phyloP scores from a whole-genome alignment of 2,329 filamentous ascomycete species.

The Didymella sp. region DNA sequence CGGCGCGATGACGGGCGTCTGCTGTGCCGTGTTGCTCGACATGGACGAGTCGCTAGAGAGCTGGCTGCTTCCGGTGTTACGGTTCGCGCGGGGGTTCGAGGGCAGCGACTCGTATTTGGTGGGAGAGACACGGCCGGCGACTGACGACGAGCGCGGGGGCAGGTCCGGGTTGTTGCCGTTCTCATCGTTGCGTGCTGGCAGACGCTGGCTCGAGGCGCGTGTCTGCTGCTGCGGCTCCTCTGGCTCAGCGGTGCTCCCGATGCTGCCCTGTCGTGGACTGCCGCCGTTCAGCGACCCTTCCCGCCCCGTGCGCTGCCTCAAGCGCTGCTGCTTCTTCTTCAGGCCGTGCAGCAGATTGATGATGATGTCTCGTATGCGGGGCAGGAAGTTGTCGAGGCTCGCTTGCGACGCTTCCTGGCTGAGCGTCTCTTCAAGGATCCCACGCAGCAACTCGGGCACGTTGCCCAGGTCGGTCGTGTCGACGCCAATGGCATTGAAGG shows the following conservation, averaged over 20 bases:
- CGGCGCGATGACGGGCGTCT: constrained; percentile 74
- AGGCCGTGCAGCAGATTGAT: constrained; percentile 95
- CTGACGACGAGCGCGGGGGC: constrained; percentile 57
- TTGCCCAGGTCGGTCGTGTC: constrained; percentile 94
- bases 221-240: constrained; percentile 52
- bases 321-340: constrained; percentile 94
- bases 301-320: constrained; percentile 65
- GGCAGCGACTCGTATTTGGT: constrained; percentile 51
- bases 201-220: constrained; percentile 51
- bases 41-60: constrained; percentile 62
- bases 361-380: constrained; percentile 95
- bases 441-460: constrained; percentile 87
- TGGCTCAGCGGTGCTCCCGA: constrained; percentile 40
- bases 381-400: constrained; percentile 91
- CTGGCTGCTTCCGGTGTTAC: constrained; percentile 43
- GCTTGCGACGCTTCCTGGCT: constrained; percentile 95
- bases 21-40: constrained; percentile 79
- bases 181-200: constrained; percentile 53
- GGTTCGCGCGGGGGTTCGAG: constrained; percentile 44
- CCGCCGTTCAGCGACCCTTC: constrained; percentile 54
- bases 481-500: constrained; percentile 95
- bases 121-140: constrained; percentile 54
- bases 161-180: constrained; percentile 51
- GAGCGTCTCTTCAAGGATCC: constrained; percentile 92
- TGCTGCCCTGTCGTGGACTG: constrained; percentile 50